Base-by-base conservation (phyloP, 495 filamentous ascomycete genomes). In the Staphylotrichum tortipilum region DNA sequence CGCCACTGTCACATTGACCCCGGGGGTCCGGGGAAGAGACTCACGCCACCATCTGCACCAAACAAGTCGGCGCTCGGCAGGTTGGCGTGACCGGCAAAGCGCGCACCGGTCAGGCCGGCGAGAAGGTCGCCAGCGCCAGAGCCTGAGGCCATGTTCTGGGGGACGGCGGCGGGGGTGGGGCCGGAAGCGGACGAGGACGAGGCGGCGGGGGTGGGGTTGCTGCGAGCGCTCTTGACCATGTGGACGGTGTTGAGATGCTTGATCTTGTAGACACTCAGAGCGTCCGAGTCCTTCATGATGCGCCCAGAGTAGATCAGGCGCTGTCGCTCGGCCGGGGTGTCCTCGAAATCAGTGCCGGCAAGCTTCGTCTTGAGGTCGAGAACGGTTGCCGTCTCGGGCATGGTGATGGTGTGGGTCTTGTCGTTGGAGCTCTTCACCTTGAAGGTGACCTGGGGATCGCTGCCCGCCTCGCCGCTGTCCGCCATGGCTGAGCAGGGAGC, bases 291-390 rank as follows among this genome's bases (percentile, higher is more conserved):
- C 70, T 96, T 99, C 68, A 99, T 77, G 18, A 99, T 90, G 51
- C 90, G 82, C 23, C 94, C 94, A 7, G 91, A 96, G 69, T 97
- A 97, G 67, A 99, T 99, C 55, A 99, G 74, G 37, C 94, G 88
- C 67, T 95, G 90, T 41, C 86, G 79, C 55, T 91, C 92, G 23
- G 81, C 75, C 1, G 91, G 82, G 41, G 94, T 79, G 60, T 91
- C 81, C 58, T 91, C 87, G 66, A 85, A 89, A 46, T 94, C 86
- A 38, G 76, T 62, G 28, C 78, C 80, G 4, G 87, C 77, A 22
- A 99, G 81, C 73, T 89, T 94, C 37, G 77, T 76, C 73, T 99
- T 99, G 50, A 99, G 79, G 41, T 95, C 88, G 15, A 80, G 74
- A 22, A 97, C 86, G 7, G 81, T 82, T 28, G 82, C 87, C n/a